Conservation (phyloP, 192 early-diverging fungal genomes). For the Coemansia sp. region DNA sequence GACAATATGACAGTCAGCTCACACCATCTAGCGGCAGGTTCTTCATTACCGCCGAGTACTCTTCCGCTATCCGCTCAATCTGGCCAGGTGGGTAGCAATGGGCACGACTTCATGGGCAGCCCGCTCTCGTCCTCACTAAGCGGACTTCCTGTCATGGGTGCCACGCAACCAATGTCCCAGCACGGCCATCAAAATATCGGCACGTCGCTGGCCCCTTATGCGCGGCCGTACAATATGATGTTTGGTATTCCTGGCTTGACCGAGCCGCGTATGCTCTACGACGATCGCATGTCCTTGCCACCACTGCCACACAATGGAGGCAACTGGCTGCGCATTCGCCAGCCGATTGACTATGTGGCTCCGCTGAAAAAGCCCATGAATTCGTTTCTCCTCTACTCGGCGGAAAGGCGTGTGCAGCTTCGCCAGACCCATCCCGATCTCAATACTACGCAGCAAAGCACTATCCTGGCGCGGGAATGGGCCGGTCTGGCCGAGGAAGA, state of each 20-base stretch:
- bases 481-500: conserved; percentile 59
- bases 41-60: background rate
- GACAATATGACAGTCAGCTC: background rate
- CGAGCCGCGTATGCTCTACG: conserved; percentile 45
- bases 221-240: conserved; percentile 52
- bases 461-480: conserved; percentile 72
- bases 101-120: conserved; percentile 20
- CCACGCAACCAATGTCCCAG: conserved; percentile 10
- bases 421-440: conserved; percentile 62
- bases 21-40: background rate
- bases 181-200: conserved; percentile 12
- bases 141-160: conserved; percentile 5
- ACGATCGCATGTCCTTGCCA: conserved; percentile 45
- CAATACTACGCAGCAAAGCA: conserved; percentile 69
- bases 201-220: conserved; percentile 27
- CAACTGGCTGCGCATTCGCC: conserved; percentile 49
- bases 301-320: conserved; percentile 31
- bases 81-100: conserved; percentile 14
- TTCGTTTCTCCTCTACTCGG: conserved; percentile 69
- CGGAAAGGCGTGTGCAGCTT: conserved; percentile 68
- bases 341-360: conserved; percentile 57
- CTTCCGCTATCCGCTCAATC: conserved; percentile 7
- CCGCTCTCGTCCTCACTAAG: conserved; percentile 18
- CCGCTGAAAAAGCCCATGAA: conserved; percentile 71
- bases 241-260: conserved; percentile 44